A percentile compares a stretch with the other conserved stretches of the same genome.
These are phyloP conservation scores for Sisymbrium altissimum DNA, from an alignment of 345 rosid species.

Conservation along the genomic window DNA sequence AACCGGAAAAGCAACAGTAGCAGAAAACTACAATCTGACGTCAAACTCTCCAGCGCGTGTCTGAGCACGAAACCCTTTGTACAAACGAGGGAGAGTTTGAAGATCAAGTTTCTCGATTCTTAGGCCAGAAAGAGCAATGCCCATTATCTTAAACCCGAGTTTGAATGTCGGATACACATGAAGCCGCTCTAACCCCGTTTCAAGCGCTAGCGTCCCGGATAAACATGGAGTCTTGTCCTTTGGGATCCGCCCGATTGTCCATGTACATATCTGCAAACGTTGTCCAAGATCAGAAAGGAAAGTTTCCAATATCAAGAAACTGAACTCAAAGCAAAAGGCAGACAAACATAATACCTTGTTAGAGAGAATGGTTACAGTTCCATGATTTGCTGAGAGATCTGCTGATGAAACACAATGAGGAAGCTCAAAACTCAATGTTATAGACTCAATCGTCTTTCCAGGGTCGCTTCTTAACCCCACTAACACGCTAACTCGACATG, in stretches of 20 bases:
- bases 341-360: constrained; percentile 54
- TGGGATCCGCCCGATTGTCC: constrained; percentile 86
- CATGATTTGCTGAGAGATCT: constrained; percentile 88
- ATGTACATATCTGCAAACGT: constrained; percentile 61
- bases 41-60: constrained; percentile 81
- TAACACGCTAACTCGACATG: constrained; percentile 65
- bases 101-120: constrained; percentile 77
- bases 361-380: constrained; percentile 68
- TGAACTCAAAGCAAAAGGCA: neutral
- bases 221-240: constrained; percentile 81
- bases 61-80: constrained; percentile 88
- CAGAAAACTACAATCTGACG: constrained; percentile 56
- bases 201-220: constrained; percentile 62
- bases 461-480: constrained; percentile 84
- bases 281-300: neutral
- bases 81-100: constrained; percentile 62
- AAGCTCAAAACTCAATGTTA: constrained; percentile 70
- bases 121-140: constrained; percentile 82
- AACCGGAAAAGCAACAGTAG: neutral
- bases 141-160: constrained; percentile 82
- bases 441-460: constrained; percentile 76
- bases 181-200: constrained; percentile 61
- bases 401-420: constrained; percentile 73
- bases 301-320: neutral
- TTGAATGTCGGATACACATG: constrained; percentile 74